phyloP scores from a whole-genome alignment of 1,284 basidiomycete genomes.

The Microbotryum lychnidis-dioicae region DNA sequence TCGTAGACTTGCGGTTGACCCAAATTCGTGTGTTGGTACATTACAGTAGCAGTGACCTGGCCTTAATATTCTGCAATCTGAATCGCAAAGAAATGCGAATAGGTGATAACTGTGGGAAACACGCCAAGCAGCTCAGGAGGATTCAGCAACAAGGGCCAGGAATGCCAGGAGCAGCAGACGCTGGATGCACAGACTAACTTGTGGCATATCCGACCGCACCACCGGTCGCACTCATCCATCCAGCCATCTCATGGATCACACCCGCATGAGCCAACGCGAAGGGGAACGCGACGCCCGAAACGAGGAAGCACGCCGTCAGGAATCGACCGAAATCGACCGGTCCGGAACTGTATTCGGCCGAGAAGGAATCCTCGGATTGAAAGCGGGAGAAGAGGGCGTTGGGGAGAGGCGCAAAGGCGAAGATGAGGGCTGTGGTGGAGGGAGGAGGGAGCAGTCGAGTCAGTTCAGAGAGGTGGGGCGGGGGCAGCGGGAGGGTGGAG shows the following conservation, averaged over 20 bases:
- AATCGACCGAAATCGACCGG: constrained; percentile 90
- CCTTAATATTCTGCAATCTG: constrained; percentile 23
- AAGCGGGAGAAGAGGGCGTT: constrained; percentile 63
- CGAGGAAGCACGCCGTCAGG: constrained; percentile 79
- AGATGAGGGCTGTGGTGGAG: constrained; percentile 64
- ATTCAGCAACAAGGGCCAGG: not conserved
- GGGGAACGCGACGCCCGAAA: constrained; percentile 84
- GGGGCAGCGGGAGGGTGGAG: not conserved
- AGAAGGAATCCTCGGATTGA: constrained; percentile 48
- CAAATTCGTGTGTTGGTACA: not conserved
- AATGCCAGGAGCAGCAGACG: not conserved
- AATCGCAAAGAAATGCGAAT: constrained; percentile 29
- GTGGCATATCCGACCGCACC: constrained; percentile 93
- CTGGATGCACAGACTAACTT: constrained; percentile 38
- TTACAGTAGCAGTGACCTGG: not conserved
- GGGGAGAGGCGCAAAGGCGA: constrained; percentile 89
- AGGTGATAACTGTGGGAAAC: constrained; percentile 18
- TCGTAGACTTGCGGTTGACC: not conserved
- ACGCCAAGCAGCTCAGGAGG: not conserved
- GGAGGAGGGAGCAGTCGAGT: constrained; percentile 7
- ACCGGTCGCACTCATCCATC: constrained; percentile 87
- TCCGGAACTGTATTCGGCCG: constrained; percentile 51
- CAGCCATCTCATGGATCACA: constrained; percentile 75
- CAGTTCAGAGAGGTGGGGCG: not conserved
- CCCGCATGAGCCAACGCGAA: constrained; percentile 85